Evolutionary conservation across 805 yeast genomes (phyloP).

Genomic region (Zygoascus biomembranicola): DNA sequence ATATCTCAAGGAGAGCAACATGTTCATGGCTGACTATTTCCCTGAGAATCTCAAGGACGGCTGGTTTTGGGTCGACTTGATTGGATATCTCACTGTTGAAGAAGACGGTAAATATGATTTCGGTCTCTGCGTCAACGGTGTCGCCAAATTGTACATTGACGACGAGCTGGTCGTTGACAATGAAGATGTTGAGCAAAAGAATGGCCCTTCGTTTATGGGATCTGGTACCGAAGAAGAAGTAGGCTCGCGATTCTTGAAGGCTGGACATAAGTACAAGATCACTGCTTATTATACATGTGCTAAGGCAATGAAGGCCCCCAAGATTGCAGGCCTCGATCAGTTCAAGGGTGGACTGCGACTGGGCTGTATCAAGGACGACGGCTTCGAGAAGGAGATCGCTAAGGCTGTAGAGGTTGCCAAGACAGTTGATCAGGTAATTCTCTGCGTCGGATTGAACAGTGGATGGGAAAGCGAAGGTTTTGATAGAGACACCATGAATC

Average conservation of each 20-base stretch:
- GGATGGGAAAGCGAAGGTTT: slow-evolving; percentile 55
- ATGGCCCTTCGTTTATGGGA: slow-evolving; percentile 44
- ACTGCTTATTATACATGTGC: slow-evolving; percentile 38
- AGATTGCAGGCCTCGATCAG: neutral
- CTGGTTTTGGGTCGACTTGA: slow-evolving; percentile 37
- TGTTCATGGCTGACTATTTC: slow-evolving; percentile 9
- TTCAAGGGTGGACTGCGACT: slow-evolving; percentile 8
- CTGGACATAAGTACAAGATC: slow-evolving; percentile 41
- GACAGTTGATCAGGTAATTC: slow-evolving; percentile 40
- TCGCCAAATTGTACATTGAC: slow-evolving; percentile 46
- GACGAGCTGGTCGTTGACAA: slow-evolving; percentile 48
- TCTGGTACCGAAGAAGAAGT: slow-evolving; percentile 46
- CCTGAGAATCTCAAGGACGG: neutral
- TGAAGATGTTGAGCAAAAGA: slow-evolving; percentile 42
- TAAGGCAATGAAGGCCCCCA: neutral
- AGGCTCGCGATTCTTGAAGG: slow-evolving; percentile 31
- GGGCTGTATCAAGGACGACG: slow-evolving; percentile 11
- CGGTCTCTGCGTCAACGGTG: slow-evolving; percentile 45
- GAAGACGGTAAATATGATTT: slow-evolving; percentile 41
- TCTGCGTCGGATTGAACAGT: slow-evolving; percentile 41
- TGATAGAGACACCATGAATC: slow-evolving; percentile 42
- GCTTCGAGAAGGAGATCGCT: slow-evolving; percentile 28
- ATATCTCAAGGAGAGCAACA: neutral
- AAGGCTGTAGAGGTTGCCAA: slow-evolving; percentile 28
- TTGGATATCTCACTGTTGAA: slow-evolving; percentile 38